Evolutionary conservation across 805 yeast species (phyloP), one percentile per base, ranked within the genome.

Genomic region (Sporopachydermia lactativora): DNA sequence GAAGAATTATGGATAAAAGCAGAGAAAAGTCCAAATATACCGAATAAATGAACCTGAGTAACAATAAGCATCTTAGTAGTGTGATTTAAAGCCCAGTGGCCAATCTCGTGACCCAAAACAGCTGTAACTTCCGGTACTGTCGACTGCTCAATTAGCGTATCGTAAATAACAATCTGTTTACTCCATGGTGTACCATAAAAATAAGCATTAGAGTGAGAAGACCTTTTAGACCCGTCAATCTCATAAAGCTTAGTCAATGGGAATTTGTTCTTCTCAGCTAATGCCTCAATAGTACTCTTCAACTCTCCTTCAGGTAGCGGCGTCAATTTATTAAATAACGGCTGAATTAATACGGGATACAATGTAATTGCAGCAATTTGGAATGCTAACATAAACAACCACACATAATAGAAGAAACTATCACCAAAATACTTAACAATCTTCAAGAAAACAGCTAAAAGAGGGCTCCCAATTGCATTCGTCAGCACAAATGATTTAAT

Each of bases 141-240:
- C 24, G 86, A 77, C 44, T 83, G 80, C 45, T 82, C 75, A 47
- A 92, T 79, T 62, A 92, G 71, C 5, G 96, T 92, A 52, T 92
- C 99, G 56, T 69, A 92, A 36, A 92, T 71, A 40, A 92, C 97
- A 62, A 92, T 92, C 61, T 88, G 89, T 62, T 92, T 92, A 43
- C 85, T 78, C 89, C 96, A 89, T 35, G 98, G 98, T 52, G 92
- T 70, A 3, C 99, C 99, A 50, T 82, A 74, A 57, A 92, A 92
- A 59, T 85, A 89, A 36, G 99, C 99, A 56, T 92, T 92, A 5
- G 97, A 89, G 61, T 92, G 98, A 4, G 94, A 75, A 1, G 96
- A 84, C 66, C 97, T 80, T 56, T 81, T 84, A 35, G 97, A 88
- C n/a, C 97, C 96, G 58, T 92, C 99, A 55, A 88, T 77, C 38